Evolutionary conservation across 768 basidiomycete species (phyloP), one percentile per base, ranked within the genome.

Genomic region (Leucocoprinus birnbaumii): DNA sequence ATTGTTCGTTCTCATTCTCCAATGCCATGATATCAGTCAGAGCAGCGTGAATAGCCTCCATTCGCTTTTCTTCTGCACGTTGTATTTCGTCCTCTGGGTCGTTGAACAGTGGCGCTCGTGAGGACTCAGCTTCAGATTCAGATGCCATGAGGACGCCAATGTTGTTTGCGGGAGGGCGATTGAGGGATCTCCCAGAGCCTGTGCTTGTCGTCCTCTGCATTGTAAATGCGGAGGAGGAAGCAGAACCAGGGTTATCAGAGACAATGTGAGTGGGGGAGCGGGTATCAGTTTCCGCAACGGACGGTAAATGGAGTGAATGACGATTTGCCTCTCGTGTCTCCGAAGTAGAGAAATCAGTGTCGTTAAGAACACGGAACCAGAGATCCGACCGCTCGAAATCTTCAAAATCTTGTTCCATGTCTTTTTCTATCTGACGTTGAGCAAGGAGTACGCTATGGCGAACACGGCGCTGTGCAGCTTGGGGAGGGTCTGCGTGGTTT

Each of bases 41-140:
- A 3, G 97, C 97, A 7, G 94, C 94, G 63, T 94, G 94, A 18
- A 98, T 97, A 2, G 96, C 95, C 62, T 94, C 93, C 84, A 98
- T 97, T 37, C 93, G 79, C 61, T 88, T 80, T 49, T 88, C 82
- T 67, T 96, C 88, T 45, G 82, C 84, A 46, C 85, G 78, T 45
- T 87, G 84, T 58, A 72, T 73, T 56, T 77, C 81, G 56, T 92
- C 88, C 58, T 89, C 86, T 1, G 88, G 85, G 61, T 91, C 89
- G 60, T 87, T 83, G 58, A 95, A 94, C 19, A 95, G 74, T 7
- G 90, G 90, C 0, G 87, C 84, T 43, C 91, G 77, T 1, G 82
- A 69, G n/a, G 78, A 70, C 22, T 83, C 78, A 1, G 80, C 74
- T 9, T 77, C 71, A 5, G 69, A 57, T 24, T 84, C 84, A 0